A percentile compares a stretch with the other conserved stretches of the same genome.
phyloP scores from a whole-genome alignment of 2,329 filamentous ascomycete genomes.

The Blumeria hordei region DNA sequence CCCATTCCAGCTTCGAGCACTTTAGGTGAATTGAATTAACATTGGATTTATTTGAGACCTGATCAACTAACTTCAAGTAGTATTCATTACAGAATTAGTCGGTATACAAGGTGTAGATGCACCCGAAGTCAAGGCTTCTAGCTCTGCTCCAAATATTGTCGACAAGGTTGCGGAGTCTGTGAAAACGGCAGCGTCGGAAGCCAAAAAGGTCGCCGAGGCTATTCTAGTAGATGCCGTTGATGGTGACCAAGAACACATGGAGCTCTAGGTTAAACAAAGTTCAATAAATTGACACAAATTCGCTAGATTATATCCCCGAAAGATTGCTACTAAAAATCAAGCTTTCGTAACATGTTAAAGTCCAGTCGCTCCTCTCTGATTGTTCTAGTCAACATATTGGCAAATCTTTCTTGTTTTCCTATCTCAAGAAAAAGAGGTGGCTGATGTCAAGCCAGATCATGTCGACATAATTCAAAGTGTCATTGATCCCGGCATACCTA shows the following conservation, averaged over 20 bases:
- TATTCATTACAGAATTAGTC: conserved; percentile 83
- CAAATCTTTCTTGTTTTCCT: too few relatives aligned
- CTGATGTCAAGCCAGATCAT: too few relatives aligned
- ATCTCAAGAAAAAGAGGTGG: too few relatives aligned
- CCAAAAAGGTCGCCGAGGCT: conserved; percentile 24
- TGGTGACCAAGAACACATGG: conserved; percentile 30
- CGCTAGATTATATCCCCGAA: too few relatives aligned
- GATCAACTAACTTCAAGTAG: conserved; percentile 17
- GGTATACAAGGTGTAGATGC: conserved; percentile 48
- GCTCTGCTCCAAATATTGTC: conserved; percentile 8
- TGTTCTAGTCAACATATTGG: too few relatives aligned
- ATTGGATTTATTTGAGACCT: neutral
- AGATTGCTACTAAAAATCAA: too few relatives aligned
- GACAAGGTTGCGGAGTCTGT: conserved; percentile 12
- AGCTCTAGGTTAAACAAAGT: conserved; percentile 22
- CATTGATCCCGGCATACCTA: too few relatives aligned
- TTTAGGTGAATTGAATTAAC: conserved; percentile 29
- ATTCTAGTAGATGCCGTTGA: conserved; percentile 30
- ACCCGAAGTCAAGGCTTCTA: conserved; percentile 9
- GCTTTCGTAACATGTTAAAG: too few relatives aligned
- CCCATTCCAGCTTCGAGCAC: conserved; percentile 68
- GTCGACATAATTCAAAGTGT: too few relatives aligned
- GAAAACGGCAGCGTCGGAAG: conserved; percentile 17
- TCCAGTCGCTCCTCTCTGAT: too few relatives aligned
- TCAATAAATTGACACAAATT: neutral